Evolutionary conservation across 2,329 filamentous ascomycete species (phyloP).

Genomic region (Triangularia verruculosa): DNA sequence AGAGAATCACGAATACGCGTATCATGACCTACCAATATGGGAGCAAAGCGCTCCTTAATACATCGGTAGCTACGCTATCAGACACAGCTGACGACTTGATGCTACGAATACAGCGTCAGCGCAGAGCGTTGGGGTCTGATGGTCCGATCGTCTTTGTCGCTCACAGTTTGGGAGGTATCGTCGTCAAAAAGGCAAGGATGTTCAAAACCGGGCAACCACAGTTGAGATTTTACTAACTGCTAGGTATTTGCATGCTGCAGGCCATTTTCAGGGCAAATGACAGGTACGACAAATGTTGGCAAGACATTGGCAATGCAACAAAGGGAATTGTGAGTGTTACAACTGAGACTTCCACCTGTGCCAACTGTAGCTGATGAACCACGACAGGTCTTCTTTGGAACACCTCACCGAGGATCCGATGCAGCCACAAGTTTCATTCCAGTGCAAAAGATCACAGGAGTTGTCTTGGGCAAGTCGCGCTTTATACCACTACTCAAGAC

Average conservation of each 20-base stretch:
- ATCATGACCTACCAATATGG: conserved; percentile 13
- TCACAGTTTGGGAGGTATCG: conserved; percentile 14
- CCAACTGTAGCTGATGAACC: not conserved
- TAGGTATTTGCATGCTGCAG: not conserved
- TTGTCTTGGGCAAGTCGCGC: not conserved
- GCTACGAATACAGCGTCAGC: not conserved
- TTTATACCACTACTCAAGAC: not conserved
- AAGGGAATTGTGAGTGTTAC: conserved; percentile 5
- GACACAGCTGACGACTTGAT: not conserved
- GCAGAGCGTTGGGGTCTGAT: not conserved
- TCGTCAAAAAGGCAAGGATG: conserved; percentile 9
- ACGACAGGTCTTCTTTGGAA: conserved; percentile 3
- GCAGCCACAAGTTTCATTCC: not conserved
- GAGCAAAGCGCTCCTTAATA: conserved; percentile 3
- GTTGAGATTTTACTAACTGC: not conserved
- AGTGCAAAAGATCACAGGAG: not conserved
- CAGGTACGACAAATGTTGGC: not conserved
- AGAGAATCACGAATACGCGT: not conserved
- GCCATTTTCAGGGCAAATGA: conserved; percentile 8
- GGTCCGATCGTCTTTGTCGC: conserved; percentile 11
- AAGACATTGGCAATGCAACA: conserved; percentile 5
- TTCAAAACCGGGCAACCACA: not conserved
- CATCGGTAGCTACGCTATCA: not conserved
- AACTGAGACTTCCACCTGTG: not conserved
- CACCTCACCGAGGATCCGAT: conserved; percentile 1